Conservation (phyloP, 768 basidiomycete genomes). For the Leccinum imitatum region DNA sequence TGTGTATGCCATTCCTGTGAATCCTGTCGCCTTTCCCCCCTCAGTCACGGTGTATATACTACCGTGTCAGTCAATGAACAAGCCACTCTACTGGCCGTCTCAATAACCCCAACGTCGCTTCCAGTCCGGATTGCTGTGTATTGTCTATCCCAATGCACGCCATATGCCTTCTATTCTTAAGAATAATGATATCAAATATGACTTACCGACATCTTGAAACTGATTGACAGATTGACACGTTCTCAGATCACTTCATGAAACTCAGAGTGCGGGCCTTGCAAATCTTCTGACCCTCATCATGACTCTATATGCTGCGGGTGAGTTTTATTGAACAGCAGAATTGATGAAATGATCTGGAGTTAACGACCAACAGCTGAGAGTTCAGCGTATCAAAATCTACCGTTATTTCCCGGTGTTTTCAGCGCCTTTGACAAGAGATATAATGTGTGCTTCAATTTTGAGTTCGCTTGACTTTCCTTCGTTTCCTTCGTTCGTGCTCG, state of each 20-base stretch:
- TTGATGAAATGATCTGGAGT: background rate
- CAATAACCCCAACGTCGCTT: background rate
- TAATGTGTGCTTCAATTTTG: background rate
- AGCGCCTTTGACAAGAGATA: background rate
- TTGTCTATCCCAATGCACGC: background rate
- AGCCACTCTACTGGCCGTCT: too few species aligned
- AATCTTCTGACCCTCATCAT: background rate
- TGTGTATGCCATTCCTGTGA: too few species aligned
- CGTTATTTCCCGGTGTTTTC: background rate
- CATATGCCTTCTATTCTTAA: background rate
- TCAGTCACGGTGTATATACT: too few species aligned
- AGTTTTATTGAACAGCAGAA: background rate
- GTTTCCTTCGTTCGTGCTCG: background rate
- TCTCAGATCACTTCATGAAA: background rate
- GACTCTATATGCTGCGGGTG: background rate
- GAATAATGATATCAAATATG: background rate
- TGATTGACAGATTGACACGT: background rate
- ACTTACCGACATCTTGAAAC: background rate
- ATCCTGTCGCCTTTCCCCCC: too few species aligned
- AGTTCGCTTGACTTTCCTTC: background rate
- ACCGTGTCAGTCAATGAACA: too few species aligned
- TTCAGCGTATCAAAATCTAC: background rate
- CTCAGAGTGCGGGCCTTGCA: background rate
- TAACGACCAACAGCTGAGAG: background rate
- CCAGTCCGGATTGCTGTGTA: background rate